Evolutionary conservation across 768 basidiomycete genomes (phyloP).

Genomic region (Russula earlei): DNA sequence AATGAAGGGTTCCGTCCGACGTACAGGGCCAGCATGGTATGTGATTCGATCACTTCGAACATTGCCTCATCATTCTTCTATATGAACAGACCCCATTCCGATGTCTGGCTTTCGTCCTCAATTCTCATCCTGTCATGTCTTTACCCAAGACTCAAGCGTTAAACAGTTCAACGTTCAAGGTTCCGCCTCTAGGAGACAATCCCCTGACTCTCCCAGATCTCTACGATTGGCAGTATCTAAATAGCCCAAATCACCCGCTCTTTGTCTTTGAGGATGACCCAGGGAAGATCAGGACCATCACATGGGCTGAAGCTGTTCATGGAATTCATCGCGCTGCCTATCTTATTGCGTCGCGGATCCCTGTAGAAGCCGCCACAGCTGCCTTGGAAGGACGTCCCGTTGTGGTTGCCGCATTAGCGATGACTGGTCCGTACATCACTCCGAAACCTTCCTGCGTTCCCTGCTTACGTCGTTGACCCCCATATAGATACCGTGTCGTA

Average conservation of each 20-base stretch:
- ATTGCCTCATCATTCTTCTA: background rate
- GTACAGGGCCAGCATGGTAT: too few species aligned
- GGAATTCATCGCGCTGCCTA: slow-evolving; percentile 20
- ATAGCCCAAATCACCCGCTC: slow-evolving; percentile 21
- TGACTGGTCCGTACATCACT: slow-evolving; percentile 15
- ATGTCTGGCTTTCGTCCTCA: background rate
- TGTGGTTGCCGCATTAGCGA: slow-evolving; percentile 17
- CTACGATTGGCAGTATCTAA: slow-evolving; percentile 24
- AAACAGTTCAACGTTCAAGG: slow-evolving; percentile 17
- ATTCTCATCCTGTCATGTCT: slow-evolving; percentile 3
- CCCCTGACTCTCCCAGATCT: slow-evolving; percentile 22
- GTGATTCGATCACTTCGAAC: too few species aligned
- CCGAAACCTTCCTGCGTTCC: background rate
- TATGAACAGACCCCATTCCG: background rate
- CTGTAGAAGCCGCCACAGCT: background rate
- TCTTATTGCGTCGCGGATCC: slow-evolving; percentile 3
- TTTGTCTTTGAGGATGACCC: slow-evolving; percentile 17
- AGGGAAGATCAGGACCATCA: slow-evolving; percentile 14
- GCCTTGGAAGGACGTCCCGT: slow-evolving; percentile 15
- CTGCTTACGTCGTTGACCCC: background rate
- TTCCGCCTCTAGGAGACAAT: slow-evolving; percentile 21
- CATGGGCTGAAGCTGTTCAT: slow-evolving; percentile 17
- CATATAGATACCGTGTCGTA: slow-evolving; percentile 23
- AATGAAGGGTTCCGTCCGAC: too few species aligned
- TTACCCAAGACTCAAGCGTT: slow-evolving; percentile 21